Base-by-base conservation (phyloP, 106 monocot genomes). In the Dendrobium chrysotoxum region DNA sequence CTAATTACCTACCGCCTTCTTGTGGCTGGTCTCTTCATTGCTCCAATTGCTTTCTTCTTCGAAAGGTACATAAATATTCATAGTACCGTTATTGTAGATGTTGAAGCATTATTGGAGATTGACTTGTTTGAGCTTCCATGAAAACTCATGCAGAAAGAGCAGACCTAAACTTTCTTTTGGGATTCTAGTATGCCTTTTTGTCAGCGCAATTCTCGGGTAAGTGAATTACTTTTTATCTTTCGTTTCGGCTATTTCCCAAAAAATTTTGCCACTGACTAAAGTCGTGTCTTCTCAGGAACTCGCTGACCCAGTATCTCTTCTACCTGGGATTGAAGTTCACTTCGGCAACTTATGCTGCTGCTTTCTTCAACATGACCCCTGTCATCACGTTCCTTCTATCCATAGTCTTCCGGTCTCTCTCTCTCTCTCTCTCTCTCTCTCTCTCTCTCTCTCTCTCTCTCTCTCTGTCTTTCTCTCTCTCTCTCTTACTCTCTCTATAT, bases 171-270 rank as follows among this genome's bases (percentile, higher is more conserved):
- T 93, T 15, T 87, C 93, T 26, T 3, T 31, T 39, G 64, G 81
- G 79, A 87, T 87, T 65, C 80, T 80, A 21, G 28, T 82, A 6
- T 81, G 86, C 38, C 72, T 91, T 71, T 93, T 93, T 82, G 61
- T 87, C 72, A 84, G 91, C 31, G 91, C 89, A 10, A n/a, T 89
- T 40, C 47, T 91, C 53, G 93, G 93, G 93, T 93, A 84, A 80
- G 7, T 54, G 25, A 53, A 1, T 80, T 41, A 10, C 13, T 50
- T 50, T 50, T 50, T 50, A 1, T 50, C 50, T 50, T 3, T 50
- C 50, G 13, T 50, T 50, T 50, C 1, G 50, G 3, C 15, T 15
- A 50, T 13, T 1, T 11, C 50, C 13, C 15, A 50, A 46, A 0
- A 35, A 35, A 35, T 2, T 50, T 50, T 50, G 0, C 50, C 15